Percentiles rank a stretch among this genome's conserved stretches.
Conservation (phyloP, 1,284 basidiomycete species). For the Puccinia horiana region DNA sequence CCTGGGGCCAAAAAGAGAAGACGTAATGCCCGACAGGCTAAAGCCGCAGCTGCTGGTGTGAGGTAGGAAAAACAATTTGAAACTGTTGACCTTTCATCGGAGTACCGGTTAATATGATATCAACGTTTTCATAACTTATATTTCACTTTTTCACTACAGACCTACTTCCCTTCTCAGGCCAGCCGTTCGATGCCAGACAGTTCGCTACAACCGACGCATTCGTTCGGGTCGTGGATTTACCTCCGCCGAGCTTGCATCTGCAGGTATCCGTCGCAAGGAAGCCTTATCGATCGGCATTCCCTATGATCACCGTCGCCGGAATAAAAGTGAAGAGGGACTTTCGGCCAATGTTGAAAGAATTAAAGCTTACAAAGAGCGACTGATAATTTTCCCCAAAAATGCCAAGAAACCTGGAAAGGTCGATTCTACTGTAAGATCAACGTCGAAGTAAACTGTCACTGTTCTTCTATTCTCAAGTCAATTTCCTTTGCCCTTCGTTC, state of each 20-base stretch:
- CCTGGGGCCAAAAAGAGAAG: constrained; percentile 96
- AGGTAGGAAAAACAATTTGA: constrained; percentile 58
- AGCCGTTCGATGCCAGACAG: constrained; percentile 92
- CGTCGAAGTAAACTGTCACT: too few relatives aligned
- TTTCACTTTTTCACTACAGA: constrained; percentile 57
- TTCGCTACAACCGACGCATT: constrained; percentile 98
- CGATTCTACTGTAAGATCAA: constrained; percentile 74
- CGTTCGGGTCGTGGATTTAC: constrained; percentile 98
- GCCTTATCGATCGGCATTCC: constrained; percentile 90
- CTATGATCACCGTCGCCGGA: constrained; percentile 95
- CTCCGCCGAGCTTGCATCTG: constrained; percentile 89
- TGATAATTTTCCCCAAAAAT: constrained; percentile 91
- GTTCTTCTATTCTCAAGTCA: too few relatives aligned
- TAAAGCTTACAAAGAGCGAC: constrained; percentile 81
- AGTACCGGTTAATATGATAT: neutral
- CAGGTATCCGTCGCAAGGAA: constrained; percentile 91
- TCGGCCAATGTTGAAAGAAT: constrained; percentile 91
- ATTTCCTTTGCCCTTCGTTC: constrained; percentile 59
- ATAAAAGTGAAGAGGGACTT: constrained; percentile 96
- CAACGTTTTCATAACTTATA: neutral
- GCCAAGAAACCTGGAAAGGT: constrained; percentile 92
- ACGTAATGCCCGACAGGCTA: constrained; percentile 86
- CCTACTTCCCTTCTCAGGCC: constrained; percentile 90
- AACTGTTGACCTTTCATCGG: too few relatives aligned
- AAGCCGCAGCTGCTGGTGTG: constrained; percentile 87